Evolutionary conservation across 768 basidiomycete species (phyloP).

Genomic region (Suillus hirtellus): DNA sequence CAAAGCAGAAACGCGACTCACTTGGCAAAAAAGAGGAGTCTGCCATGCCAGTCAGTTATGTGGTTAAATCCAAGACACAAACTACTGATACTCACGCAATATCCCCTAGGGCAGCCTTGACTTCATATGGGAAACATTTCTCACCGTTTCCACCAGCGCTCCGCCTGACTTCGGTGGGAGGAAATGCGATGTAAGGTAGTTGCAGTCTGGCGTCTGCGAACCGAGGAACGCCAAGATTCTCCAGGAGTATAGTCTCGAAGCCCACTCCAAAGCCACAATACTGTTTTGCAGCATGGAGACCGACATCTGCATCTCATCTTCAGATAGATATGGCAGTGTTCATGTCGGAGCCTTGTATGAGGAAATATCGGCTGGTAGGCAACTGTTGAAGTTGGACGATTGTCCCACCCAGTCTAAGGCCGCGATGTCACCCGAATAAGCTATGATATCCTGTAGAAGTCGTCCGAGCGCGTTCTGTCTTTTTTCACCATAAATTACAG

Average conservation of each 20-base stretch:
- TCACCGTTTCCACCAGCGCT: no score
- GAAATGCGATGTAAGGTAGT: neutral
- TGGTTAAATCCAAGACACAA: no score
- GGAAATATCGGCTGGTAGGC: neutral
- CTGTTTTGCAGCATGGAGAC: neutral
- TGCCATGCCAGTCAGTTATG: no score
- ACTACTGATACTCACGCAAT: no score
- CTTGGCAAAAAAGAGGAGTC: no score
- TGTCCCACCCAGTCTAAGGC: neutral
- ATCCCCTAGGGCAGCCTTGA: neutral
- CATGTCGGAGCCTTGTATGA: no score
- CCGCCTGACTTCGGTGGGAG: neutral
- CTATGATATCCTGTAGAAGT: neutral
- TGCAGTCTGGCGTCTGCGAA: neutral
- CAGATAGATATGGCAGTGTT: neutral
- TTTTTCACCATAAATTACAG: no score
- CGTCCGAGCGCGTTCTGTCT: neutral
- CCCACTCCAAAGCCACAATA: neutral
- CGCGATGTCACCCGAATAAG: neutral
- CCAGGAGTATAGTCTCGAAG: neutral
- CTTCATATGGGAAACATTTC: neutral
- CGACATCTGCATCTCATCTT: neutral
- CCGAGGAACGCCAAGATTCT: neutral
- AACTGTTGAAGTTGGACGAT: neutral
- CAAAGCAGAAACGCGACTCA: no score